phyloP scores from a whole-genome alignment of 352 stramenopile species.

The Phytophthora pistaciae region DNA sequence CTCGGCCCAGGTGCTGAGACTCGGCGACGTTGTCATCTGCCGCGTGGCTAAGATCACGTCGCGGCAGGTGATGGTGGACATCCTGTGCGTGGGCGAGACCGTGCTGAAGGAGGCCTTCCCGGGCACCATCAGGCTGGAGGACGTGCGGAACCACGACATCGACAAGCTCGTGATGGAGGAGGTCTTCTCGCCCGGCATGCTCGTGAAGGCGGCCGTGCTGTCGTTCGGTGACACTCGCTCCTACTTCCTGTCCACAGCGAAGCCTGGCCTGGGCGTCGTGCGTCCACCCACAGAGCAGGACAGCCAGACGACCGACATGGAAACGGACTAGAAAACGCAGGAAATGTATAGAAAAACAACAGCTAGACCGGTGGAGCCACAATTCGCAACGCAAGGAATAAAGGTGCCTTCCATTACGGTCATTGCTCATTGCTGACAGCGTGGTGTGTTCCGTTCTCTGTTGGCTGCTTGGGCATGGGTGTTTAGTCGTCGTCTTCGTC shows the following conservation, averaged over 20 bases:
- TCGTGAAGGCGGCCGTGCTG: slow-evolving; percentile 83
- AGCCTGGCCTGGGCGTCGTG: slow-evolving; percentile 73
- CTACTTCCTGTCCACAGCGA: slow-evolving; percentile 87
- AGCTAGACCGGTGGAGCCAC: slow-evolving; percentile 5
- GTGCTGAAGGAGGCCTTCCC: slow-evolving; percentile 85
- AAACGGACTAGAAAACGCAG: slow-evolving; percentile 49
- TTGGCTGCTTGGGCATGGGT: neutral
- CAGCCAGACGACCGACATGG: slow-evolving; percentile 48
- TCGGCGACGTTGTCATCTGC: slow-evolving; percentile 74
- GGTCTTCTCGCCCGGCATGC: slow-evolving; percentile 71
- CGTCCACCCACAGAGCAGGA: slow-evolving; percentile 44
- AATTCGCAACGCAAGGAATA: slow-evolving; percentile 21
- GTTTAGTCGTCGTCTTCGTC: slow-evolving; percentile 42
- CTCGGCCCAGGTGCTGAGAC: slow-evolving; percentile 74
- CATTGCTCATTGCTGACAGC: slow-evolving; percentile 15
- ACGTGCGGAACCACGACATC: slow-evolving; percentile 81
- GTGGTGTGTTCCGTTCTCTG: neutral
- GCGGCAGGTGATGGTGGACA: slow-evolving; percentile 82
- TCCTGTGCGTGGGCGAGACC: slow-evolving; percentile 72
- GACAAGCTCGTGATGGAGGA: slow-evolving; percentile 87
- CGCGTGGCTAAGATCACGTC: slow-evolving; percentile 75
- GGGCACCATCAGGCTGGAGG: slow-evolving; percentile 80
- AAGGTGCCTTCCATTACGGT: slow-evolving; percentile 7
- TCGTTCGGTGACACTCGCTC: slow-evolving; percentile 89
- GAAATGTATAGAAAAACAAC: slow-evolving; percentile 26